Percentiles rank a stretch among this genome's conserved stretches.
Conservation (phyloP, 768 basidiomycete genomes). For the Lyophyllum atratum region DNA sequence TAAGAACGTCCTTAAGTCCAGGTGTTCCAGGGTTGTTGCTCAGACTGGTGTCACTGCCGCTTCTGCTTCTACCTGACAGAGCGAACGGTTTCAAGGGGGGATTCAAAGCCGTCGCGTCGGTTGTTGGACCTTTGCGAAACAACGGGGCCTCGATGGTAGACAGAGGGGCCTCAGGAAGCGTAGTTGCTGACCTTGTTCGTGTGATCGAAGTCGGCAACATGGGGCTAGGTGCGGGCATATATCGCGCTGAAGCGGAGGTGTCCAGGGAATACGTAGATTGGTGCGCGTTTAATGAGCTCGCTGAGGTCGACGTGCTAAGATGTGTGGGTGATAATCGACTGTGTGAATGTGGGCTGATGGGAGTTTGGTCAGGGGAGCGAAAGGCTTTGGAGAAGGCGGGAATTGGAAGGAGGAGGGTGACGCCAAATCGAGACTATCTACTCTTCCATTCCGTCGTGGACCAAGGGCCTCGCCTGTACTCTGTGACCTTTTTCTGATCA, state of each 20-base stretch:
- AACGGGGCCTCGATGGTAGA: conserved; percentile 5
- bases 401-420: conserved; percentile 47
- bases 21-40: conserved; percentile 44
- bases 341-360: conserved; percentile 18
- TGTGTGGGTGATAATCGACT: conserved; percentile 33
- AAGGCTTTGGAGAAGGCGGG: conserved; percentile 27
- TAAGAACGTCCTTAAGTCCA: conserved; percentile 72
- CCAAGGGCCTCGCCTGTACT: conserved; percentile 36
- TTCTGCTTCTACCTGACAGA: conserved; percentile 42
- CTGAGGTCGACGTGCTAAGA: conserved; percentile 26
- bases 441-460: conserved; percentile 9
- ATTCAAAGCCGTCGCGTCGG: conserved; percentile 28
- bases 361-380: conserved; percentile 20
- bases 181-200: conserved; percentile 45
- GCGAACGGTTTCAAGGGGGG: conserved; percentile 50
- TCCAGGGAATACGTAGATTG: conserved; percentile 63
- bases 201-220: conserved; percentile 34
- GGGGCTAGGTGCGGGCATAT: conserved; percentile 21
- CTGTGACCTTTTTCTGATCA: conserved; percentile 43
- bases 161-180: conserved; percentile 31
- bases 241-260: conserved; percentile 33
- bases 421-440: conserved; percentile 30
- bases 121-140: conserved; percentile 9
- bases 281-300: conserved; percentile 39
- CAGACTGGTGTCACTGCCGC: conserved; percentile 45